These are phyloP conservation scores for Penicillium freii DNA, from an alignment of 2,329 filamentous ascomycete genomes.

Conservation along the genomic window DNA sequence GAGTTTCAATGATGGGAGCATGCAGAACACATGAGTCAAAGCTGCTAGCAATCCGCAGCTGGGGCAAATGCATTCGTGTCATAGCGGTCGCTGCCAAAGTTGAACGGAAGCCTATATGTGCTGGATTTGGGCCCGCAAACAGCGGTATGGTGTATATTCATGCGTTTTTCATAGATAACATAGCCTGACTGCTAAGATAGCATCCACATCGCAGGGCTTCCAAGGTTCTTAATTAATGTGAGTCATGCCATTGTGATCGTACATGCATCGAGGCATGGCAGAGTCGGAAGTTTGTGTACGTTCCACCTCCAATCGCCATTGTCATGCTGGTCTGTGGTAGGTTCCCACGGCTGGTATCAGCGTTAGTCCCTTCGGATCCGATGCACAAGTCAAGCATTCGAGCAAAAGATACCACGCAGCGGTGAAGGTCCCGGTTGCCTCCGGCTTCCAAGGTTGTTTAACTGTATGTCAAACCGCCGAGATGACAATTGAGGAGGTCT, in stretches of 20 bases:
- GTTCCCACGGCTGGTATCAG: background rate
- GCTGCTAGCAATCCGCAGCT: background rate
- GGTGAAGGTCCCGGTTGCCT: conserved; percentile 17
- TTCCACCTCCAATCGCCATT: conserved; percentile 4
- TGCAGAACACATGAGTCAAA: conserved; percentile 7
- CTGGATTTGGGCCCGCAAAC: background rate
- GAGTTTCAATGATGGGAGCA: background rate
- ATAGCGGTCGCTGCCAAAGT: background rate
- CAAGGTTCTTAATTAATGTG: conserved; percentile 2
- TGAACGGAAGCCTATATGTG: background rate
- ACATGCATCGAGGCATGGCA: conserved; percentile 11
- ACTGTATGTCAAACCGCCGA: conserved; percentile 4
- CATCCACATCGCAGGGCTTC: background rate
- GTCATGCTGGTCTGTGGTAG: background rate
- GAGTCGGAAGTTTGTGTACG: conserved; percentile 1
- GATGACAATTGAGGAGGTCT: conserved; percentile 2
- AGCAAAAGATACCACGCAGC: conserved; percentile 8
- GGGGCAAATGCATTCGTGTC: conserved; percentile 3
- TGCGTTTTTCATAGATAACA: background rate
- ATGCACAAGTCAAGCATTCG: conserved; percentile 8
- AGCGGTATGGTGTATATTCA: conserved; percentile 4
- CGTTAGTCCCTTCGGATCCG: conserved; percentile 1
- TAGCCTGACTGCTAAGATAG: conserved; percentile 3
- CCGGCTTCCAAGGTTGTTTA: conserved; percentile 2
- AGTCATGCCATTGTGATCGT: conserved; percentile 4